These are phyloP conservation scores for Tuber brumale DNA, from an alignment of 495 filamentous ascomycete genomes.

Conservation along the genomic window DNA sequence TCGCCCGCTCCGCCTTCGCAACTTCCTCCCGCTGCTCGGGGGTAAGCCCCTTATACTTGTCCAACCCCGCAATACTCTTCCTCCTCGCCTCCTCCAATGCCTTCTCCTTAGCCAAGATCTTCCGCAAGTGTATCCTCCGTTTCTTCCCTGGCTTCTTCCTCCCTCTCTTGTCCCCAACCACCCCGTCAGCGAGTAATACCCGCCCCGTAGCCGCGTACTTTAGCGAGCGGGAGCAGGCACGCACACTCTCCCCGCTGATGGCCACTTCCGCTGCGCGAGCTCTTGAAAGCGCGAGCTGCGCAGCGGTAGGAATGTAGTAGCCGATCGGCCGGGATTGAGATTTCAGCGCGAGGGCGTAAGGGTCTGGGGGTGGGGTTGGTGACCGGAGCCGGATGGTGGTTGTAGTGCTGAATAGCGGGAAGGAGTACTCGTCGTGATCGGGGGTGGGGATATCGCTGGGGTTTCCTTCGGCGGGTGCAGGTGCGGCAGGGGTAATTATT, in stretches of 20 bases:
- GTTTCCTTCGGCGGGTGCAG: neutral
- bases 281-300: constrained; percentile 3
- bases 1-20: constrained; percentile 23
- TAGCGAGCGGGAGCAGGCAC: neutral
- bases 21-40: constrained; percentile 19
- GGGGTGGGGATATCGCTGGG: neutral
- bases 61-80: constrained; percentile 21
- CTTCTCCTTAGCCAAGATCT: constrained; percentile 8
- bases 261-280: neutral
- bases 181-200: constrained; percentile 3
- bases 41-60: constrained; percentile 25
- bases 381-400: constrained; percentile 19
- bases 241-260: constrained; percentile 6
- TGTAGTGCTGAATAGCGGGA: constrained; percentile 27
- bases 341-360: constrained; percentile 21
- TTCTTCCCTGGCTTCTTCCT: constrained; percentile 25
- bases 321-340: constrained; percentile 15
- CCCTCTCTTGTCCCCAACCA: neutral
- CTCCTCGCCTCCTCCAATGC: constrained; percentile 21
- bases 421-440: constrained; percentile 20
- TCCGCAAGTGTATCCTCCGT: constrained; percentile 11
- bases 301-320: constrained; percentile 23
- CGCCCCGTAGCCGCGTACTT: constrained; percentile 2
- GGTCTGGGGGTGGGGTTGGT: constrained; percentile 24
- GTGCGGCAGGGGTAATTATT: neutral